These are phyloP conservation scores for Globisporangium orthogonon DNA, from an alignment of 352 stramenopile species.

Conservation along the genomic window DNA sequence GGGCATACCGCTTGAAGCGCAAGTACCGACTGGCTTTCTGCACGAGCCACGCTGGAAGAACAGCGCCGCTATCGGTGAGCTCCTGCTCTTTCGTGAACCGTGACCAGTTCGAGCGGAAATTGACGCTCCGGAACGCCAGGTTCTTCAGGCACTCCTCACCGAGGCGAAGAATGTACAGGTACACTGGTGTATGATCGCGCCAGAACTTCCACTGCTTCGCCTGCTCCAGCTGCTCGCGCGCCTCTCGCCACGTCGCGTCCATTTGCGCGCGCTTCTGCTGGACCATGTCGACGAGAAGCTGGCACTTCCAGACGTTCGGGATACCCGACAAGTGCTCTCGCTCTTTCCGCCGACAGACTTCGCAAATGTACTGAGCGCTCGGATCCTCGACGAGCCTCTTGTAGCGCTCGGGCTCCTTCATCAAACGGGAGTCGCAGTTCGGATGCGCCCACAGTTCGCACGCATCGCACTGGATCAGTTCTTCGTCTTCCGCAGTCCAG, in stretches of 20 bases:
- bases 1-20: constrained; percentile 79
- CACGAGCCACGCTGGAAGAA: constrained; percentile 56
- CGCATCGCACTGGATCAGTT: constrained; percentile 84
- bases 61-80: constrained; percentile 18
- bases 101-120: constrained; percentile 69
- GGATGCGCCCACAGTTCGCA: constrained; percentile 84
- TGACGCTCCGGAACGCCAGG: constrained; percentile 71
- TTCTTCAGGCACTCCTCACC: constrained; percentile 81
- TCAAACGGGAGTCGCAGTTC: constrained; percentile 61
- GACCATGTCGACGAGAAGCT: constrained; percentile 67
- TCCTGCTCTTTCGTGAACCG: constrained; percentile 48
- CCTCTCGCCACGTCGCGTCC: constrained; percentile 65
- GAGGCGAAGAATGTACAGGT: constrained; percentile 74
- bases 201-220: constrained; percentile 64
- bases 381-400: constrained; percentile 56
- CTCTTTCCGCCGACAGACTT: constrained; percentile 52
- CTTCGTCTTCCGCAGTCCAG: constrained; percentile 67
- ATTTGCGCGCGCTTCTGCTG: constrained; percentile 58
- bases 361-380: constrained; percentile 71
- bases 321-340: constrained; percentile 37
- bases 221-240: constrained; percentile 40
- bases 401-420: constrained; percentile 51
- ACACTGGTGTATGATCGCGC: constrained; percentile 71
- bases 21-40: constrained; percentile 79
- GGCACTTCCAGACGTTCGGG: constrained; percentile 45